Percentiles rank a stretch among this genome's conserved stretches.
Conservation (phyloP, 148 eudicot species). For the Bassia scoparia region DNA sequence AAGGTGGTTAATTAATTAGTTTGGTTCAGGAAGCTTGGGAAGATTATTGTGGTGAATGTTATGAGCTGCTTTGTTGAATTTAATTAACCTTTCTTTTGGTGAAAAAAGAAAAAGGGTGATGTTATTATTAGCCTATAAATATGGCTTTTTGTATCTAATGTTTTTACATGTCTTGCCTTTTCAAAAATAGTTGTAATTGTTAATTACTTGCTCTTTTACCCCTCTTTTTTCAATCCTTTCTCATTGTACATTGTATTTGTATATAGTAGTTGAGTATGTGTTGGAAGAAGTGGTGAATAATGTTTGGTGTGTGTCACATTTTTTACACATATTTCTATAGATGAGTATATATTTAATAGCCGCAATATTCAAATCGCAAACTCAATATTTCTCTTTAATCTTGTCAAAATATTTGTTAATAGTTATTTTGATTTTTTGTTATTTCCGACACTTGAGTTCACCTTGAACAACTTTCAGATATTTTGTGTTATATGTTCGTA, state of each 20-base stretch:
- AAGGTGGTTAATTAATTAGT: slow-evolving; percentile 15
- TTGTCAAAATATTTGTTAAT: too few relatives aligned
- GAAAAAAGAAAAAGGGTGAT: slow-evolving; percentile 17
- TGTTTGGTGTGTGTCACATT: not conserved
- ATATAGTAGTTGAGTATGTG: not conserved
- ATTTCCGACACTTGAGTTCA: too few relatives aligned
- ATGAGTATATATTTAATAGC: not conserved
- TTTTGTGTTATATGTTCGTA: too few relatives aligned
- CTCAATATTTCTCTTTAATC: too few relatives aligned
- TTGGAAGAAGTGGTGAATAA: not conserved
- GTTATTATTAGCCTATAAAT: not conserved
- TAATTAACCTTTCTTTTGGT: slow-evolving; percentile 18
- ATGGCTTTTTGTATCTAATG: slow-evolving; percentile 16
- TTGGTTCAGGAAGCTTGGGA: slow-evolving; percentile 20
- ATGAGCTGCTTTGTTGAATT: slow-evolving; percentile 27
- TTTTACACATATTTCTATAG: not conserved
- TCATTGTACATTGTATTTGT: slow-evolving; percentile 8
- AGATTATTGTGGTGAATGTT: slow-evolving; percentile 18
- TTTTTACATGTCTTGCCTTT: not conserved
- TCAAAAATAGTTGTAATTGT: not conserved
- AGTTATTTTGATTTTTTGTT: too few relatives aligned
- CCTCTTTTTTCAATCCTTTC: not conserved
- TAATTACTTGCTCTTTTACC: not conserved
- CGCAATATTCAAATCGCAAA: too few relatives aligned
- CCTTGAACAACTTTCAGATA: too few relatives aligned